These are phyloP conservation scores for Oryza brachyantha DNA, from an alignment of 176 grass and related monocot species.

Conservation along the genomic window DNA sequence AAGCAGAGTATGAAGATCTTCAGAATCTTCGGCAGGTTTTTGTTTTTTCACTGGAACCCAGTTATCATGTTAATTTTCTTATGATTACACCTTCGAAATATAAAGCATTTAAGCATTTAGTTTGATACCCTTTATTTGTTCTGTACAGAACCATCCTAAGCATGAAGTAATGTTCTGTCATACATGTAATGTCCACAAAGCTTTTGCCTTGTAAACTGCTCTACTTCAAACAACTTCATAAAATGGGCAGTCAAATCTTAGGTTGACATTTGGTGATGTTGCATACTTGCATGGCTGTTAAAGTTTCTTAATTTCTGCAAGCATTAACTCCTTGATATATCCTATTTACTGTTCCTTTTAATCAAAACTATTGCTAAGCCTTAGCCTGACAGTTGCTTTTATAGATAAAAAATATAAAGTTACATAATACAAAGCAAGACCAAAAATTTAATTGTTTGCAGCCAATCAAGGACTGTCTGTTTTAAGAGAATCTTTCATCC, in stretches of 20 bases:
- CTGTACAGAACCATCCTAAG: background rate
- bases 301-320: background rate
- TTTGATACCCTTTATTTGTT: background rate
- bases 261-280: background rate
- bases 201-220: background rate
- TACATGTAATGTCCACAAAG: background rate
- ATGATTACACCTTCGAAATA: background rate
- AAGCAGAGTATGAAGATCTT: conserved; percentile 54
- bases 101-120: conserved; percentile 1
- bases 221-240: conserved; percentile 8
- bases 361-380: too few species aligned
- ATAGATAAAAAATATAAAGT: too few species aligned
- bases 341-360: background rate
- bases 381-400: too few species aligned
- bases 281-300: background rate
- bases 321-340: background rate
- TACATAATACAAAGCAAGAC: too few species aligned
- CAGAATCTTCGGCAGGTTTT: conserved; percentile 70
- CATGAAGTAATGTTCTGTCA: background rate
- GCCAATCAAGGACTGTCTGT: too few species aligned
- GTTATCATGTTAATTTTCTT: background rate
- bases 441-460: too few species aligned
- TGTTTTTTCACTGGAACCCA: conserved; percentile 14
- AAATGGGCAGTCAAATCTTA: background rate
- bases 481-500: too few species aligned